Percentiles rank a stretch among this genome's conserved stretches.
phyloP scores from a whole-genome alignment of 1,284 basidiomycete species.

The Microbotryum intermedium region DNA sequence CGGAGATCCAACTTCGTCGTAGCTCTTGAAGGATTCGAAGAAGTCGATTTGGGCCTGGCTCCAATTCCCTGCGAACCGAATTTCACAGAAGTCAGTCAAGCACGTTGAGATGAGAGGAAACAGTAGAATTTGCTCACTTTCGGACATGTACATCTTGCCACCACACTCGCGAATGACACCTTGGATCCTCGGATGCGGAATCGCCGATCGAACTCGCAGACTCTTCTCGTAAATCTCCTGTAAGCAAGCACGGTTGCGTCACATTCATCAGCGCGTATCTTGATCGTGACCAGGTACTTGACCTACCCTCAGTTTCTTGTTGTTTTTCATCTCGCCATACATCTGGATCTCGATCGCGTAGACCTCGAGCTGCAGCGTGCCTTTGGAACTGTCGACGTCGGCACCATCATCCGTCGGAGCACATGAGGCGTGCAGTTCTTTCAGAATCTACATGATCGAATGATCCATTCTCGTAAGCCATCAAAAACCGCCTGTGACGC shows the following conservation, averaged over 20 bases:
- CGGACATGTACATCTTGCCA: conserved; percentile 99
- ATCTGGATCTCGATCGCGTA: conserved; percentile 99
- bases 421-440: conserved; percentile 45
- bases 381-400: conserved; percentile 69
- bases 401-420: conserved; percentile 39
- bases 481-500: neutral
- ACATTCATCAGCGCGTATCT: conserved; percentile 2
- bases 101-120: neutral
- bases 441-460: conserved; percentile 39
- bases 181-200: conserved; percentile 97
- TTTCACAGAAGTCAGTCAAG: neutral
- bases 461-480: neutral
- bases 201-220: conserved; percentile 84
- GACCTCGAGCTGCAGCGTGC: conserved; percentile 91
- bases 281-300: neutral
- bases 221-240: conserved; percentile 96
- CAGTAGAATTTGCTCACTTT: conserved; percentile 55
- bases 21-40: conserved; percentile 97
- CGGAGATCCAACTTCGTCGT: conserved; percentile 93
- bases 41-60: conserved; percentile 93
- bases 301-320: conserved; percentile 81
- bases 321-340: conserved; percentile 93
- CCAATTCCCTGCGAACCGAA: conserved; percentile 65
- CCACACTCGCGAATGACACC: conserved; percentile 98
- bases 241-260: neutral